Conservation (phyloP, 2,329 filamentous ascomycete species). For the Leptographium lundbergii region DNA sequence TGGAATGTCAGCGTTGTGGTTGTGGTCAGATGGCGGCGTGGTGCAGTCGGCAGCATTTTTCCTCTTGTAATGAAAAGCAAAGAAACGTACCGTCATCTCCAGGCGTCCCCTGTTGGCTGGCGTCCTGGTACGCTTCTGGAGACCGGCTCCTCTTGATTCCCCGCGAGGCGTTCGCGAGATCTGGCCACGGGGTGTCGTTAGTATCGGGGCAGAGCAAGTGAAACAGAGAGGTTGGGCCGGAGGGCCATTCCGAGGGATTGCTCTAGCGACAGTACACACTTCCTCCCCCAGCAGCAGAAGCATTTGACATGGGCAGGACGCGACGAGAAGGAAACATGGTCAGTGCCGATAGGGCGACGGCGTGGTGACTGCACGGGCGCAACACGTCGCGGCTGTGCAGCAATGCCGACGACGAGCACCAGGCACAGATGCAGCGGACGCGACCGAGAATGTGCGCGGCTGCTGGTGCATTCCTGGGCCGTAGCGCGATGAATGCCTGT, state of each 20-base stretch:
- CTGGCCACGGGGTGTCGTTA: conserved; percentile 6
- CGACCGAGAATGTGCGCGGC: too few relatives aligned
- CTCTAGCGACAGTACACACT: not conserved
- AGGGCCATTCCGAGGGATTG: conserved; percentile 3
- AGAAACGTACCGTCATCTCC: conserved; percentile 59
- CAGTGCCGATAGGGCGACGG: not conserved
- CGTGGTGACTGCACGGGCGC: not conserved
- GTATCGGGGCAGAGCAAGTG: not conserved
- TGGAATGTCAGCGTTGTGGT: not conserved
- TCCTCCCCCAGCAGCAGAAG: not conserved
- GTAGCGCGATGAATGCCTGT: too few relatives aligned
- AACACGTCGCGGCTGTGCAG: not conserved
- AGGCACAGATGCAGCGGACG: not conserved
- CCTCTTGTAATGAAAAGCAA: not conserved
- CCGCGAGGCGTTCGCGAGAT: conserved; percentile 28
- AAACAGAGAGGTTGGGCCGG: conserved; percentile 17
- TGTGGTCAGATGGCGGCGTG: not conserved
- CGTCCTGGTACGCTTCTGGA: conserved; percentile 50
- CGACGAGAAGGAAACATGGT: not conserved
- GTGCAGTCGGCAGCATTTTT: not conserved
- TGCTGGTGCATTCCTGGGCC: too few relatives aligned
- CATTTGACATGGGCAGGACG: not conserved
- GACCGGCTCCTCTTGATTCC: conserved; percentile 72
- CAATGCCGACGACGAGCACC: not conserved
- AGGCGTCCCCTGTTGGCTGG: conserved; percentile 37